Evolutionary conservation across 805 yeast genomes (phyloP), one percentile per base, ranked within the genome.

Genomic region (Kluyveromyces lactis): DNA sequence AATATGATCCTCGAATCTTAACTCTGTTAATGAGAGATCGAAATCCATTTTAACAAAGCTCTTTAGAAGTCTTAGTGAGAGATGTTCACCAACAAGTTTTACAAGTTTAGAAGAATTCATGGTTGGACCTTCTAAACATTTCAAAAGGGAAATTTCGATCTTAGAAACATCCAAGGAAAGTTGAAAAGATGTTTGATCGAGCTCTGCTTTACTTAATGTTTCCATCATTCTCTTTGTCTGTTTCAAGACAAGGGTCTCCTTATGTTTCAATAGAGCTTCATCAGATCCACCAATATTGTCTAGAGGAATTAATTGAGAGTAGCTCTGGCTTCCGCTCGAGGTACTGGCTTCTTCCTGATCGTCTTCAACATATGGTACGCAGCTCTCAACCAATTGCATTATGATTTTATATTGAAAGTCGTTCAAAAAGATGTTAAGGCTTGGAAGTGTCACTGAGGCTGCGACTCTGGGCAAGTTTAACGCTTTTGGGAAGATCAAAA

Each of bases 361-460:
- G 2, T 58, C 56, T 4, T 41, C 43, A 28, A 56, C 47, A 21
- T 54, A 52, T 2, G 96, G 97, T 9, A 86, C 68, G 16, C 81
- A 75, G 8, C 68, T 72, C 36, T 81, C 82, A 26, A 90, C 64
- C 32, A 90, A 64, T 42, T 79, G 77, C 90, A 92, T 80, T 52
- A 92, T 66, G 1, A 86, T 77, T 58, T 86, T 84, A 63, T 94
- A 94, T 56, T 94, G 96, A 51, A 79, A 82, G 56, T 92, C 97
- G 49, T 85, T 85, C 52, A 92, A 57, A 23, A 83, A 72, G 3
- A 92, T 77, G 23, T 71, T 69, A 44, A 94, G 70, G 24, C 65
- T 64, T 0, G 96, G 95, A 11, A 92, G 72, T 42, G 77, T 77
- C 11, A 92, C 96, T 23, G 85, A 76, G 2, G 89, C 68, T 53